phyloP scores from a whole-genome alignment of 805 yeast species.

The Scheffersomyces coipomensis region DNA sequence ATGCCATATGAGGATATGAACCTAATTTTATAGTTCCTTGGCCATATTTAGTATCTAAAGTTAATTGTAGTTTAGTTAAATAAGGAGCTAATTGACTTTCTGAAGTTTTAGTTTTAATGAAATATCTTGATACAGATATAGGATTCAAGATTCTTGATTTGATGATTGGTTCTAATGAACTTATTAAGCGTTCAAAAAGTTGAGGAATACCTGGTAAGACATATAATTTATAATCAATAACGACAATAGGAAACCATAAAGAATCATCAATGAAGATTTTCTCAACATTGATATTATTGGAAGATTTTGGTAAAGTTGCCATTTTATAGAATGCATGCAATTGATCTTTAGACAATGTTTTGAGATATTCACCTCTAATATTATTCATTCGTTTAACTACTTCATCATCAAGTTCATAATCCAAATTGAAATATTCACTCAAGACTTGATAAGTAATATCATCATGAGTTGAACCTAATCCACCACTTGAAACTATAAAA shows the following conservation, averaged over 20 bases:
- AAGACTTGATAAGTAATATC: conserved; percentile 79
- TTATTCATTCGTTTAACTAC: conserved; percentile 60
- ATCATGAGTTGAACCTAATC: conserved; percentile 87
- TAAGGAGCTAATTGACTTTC: conserved; percentile 74
- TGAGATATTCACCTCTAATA: conserved; percentile 38
- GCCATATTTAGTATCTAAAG: conserved; percentile 27
- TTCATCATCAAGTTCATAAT: conserved; percentile 50
- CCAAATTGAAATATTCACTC: conserved; percentile 61
- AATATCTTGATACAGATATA: conserved; percentile 36
- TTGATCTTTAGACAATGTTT: conserved; percentile 40
- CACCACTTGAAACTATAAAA: conserved; percentile 69
- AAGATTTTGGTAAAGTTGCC: conserved; percentile 68
- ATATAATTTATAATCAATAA: conserved; percentile 60
- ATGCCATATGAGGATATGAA: conserved; percentile 76
- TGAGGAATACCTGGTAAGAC: conserved; percentile 86
- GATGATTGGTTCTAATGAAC: conserved; percentile 37
- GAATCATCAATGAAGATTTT: conserved; percentile 43
- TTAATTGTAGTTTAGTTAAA: conserved; percentile 50
- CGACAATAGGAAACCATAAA: conserved; percentile 84
- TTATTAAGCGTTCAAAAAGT: conserved; percentile 57
- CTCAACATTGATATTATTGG: conserved; percentile 28
- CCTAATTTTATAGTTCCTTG: conserved; percentile 61
- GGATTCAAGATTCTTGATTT: conserved; percentile 20
- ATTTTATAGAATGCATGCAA: conserved; percentile 64
- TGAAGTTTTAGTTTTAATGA: conserved; percentile 56